A percentile compares a stretch with the other conserved stretches of the same genome.
phyloP scores from a whole-genome alignment of 768 basidiomycete genomes.

The Lactarius psammicola region DNA sequence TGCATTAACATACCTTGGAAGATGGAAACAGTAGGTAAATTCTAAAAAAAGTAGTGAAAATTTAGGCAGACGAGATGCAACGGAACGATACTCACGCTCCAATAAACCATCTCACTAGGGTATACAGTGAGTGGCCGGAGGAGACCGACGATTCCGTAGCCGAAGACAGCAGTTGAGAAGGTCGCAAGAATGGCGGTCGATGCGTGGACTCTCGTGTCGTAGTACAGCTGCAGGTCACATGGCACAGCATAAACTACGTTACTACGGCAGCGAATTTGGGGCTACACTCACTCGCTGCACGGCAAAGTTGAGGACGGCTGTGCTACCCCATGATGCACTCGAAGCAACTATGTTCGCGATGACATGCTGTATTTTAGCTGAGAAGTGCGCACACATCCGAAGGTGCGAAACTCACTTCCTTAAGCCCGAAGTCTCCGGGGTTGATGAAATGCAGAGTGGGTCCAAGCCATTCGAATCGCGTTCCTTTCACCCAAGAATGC shows the following conservation, averaged over 20 bases:
- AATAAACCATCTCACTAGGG: slow-evolving; percentile 64
- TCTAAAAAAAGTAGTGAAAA: slow-evolving; percentile 36
- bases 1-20: slow-evolving; percentile 47
- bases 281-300: slow-evolving; percentile 48
- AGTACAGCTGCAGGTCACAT: slow-evolving; percentile 48
- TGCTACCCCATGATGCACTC: slow-evolving; percentile 52
- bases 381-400: not conserved
- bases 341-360: slow-evolving; percentile 57
- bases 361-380: slow-evolving; percentile 47
- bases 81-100: slow-evolving; percentile 41
- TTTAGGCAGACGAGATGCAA: not conserved
- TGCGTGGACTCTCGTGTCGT: slow-evolving; percentile 53
- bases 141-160: slow-evolving; percentile 61
- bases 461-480: slow-evolving; percentile 42
- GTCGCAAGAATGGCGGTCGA: slow-evolving; percentile 59
- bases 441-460: slow-evolving; percentile 50
- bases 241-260: not conserved
- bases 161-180: slow-evolving; percentile 63
- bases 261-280: slow-evolving; percentile 1
- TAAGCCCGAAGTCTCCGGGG: slow-evolving; percentile 55
- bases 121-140: slow-evolving; percentile 58
- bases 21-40: slow-evolving; percentile 55
- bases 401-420: slow-evolving; percentile 45
- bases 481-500: slow-evolving; percentile 44
- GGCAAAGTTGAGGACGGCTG: slow-evolving; percentile 59